phyloP scores from a whole-genome alignment of 257 asterid genomes.

The Solanum etuberosum region DNA sequence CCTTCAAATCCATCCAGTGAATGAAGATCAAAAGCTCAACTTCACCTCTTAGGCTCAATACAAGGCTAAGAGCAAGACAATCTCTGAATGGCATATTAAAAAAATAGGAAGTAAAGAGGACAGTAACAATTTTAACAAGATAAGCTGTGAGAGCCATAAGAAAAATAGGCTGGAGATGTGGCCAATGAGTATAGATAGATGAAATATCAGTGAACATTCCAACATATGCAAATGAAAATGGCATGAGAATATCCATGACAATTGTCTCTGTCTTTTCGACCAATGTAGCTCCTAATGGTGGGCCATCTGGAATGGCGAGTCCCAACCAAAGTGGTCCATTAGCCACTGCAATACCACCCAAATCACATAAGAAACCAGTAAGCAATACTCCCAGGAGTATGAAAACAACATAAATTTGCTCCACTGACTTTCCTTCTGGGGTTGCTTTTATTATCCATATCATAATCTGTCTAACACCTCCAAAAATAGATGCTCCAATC shows the following conservation, averaged over 20 bases:
- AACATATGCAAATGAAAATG: slow-evolving; percentile 41
- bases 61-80: slow-evolving; percentile 52
- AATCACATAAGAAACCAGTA: slow-evolving; percentile 44
- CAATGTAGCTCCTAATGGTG: slow-evolving; percentile 65
- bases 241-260: slow-evolving; percentile 46
- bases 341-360: slow-evolving; percentile 48
- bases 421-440: slow-evolving; percentile 61
- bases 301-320: slow-evolving; percentile 82
- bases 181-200: slow-evolving; percentile 31
- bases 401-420: slow-evolving; percentile 41
- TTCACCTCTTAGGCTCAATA: slow-evolving; percentile 69
- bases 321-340: slow-evolving; percentile 88
- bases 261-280: slow-evolving; percentile 77
- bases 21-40: slow-evolving; percentile 51
- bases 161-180: slow-evolving; percentile 30
- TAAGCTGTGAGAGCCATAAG: slow-evolving; percentile 24
- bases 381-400: slow-evolving; percentile 57
- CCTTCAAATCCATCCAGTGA: slow-evolving; percentile 66
- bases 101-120: slow-evolving; percentile 24
- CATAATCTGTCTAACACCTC: slow-evolving; percentile 41
- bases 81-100: slow-evolving; percentile 42
- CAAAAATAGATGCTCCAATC: slow-evolving; percentile 3
- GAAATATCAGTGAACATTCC: slow-evolving; percentile 44
- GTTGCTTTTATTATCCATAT: slow-evolving; percentile 46
- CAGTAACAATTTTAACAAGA: slow-evolving; percentile 25